phyloP scores from a whole-genome alignment of 305 asterid species.

The Fraxinus baroniana region DNA sequence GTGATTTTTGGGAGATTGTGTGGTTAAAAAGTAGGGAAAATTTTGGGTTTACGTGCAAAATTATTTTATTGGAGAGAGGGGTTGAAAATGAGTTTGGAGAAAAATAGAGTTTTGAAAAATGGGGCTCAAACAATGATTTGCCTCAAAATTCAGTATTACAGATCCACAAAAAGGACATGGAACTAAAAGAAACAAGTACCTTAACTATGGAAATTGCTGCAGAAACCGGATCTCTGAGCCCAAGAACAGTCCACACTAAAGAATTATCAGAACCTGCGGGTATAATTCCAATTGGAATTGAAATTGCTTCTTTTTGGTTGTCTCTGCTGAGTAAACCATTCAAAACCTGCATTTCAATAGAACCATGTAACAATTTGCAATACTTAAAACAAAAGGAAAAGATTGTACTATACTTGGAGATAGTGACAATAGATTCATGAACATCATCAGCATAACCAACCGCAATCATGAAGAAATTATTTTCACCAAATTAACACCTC shows the following conservation, averaged over 20 bases:
- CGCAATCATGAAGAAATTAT: not conserved
- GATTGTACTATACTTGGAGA: not conserved
- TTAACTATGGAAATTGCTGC: conserved; percentile 92
- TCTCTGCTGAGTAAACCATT: conserved; percentile 94
- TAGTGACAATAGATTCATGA: not conserved
- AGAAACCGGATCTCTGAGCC: conserved; percentile 90
- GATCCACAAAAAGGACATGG: not conserved
- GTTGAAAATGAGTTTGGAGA: not conserved
- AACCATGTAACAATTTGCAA: conserved; percentile 1
- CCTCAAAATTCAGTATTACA: conserved; percentile 9
- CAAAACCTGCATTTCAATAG: conserved; percentile 60
- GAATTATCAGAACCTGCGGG: conserved; percentile 99
- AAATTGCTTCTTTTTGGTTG: conserved; percentile 92
- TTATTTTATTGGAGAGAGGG: not conserved
- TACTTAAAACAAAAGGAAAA: not conserved
- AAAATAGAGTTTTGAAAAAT: not conserved
- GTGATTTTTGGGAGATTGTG: not conserved
- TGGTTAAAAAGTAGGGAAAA: not conserved
- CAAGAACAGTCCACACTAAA: conserved; percentile 95
- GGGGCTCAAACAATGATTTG: not conserved
- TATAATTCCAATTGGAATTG: conserved; percentile 88
- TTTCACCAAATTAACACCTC: not conserved
- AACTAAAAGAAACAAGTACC: conserved; percentile 40
- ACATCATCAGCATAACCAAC: not conserved
- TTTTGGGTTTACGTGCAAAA: not conserved